Percentiles rank a stretch among this genome's conserved stretches.
phyloP scores from a whole-genome alignment of 352 stramenopile genomes.

The Lagenidium giganteum region DNA sequence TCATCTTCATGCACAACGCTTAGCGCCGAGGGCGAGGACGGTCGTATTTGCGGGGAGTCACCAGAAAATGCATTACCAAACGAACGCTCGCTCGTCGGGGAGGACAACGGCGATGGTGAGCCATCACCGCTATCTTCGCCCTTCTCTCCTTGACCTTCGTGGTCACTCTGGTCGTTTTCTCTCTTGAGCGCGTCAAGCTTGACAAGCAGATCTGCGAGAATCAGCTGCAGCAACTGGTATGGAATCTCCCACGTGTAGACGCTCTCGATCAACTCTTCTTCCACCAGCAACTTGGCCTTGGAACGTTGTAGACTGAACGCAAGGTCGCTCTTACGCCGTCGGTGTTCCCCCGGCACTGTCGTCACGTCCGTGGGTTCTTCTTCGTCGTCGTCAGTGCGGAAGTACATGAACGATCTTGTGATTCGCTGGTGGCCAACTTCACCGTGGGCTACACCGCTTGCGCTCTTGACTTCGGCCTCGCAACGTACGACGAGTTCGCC shows the following conservation, averaged over 20 bases:
- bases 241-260: slow-evolving; percentile 87
- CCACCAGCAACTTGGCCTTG: slow-evolving; percentile 66
- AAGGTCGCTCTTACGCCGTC: slow-evolving; percentile 37
- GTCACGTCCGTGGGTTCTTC: too few species aligned
- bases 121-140: too few species aligned
- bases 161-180: slow-evolving; percentile 34
- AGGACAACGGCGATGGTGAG: too few species aligned
- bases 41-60: too few species aligned
- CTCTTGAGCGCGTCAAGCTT: slow-evolving; percentile 64
- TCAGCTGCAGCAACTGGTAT: slow-evolving; percentile 78
- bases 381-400: too few species aligned
- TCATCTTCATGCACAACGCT: slow-evolving; percentile 29
- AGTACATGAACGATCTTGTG: slow-evolving; percentile 76
- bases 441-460: slow-evolving; percentile 26
- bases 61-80: too few species aligned
- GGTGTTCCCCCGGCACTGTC: too few species aligned
- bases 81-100: too few species aligned
- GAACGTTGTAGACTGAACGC: slow-evolving; percentile 27
- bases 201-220: slow-evolving; percentile 64
- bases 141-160: too few species aligned
- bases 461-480: slow-evolving; percentile 54
- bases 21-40: slow-evolving; percentile 22
- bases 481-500: slow-evolving; percentile 77
- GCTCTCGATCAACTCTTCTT: slow-evolving; percentile 85
- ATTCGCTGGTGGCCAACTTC: slow-evolving; percentile 46